Evolutionary conservation across 768 basidiomycete genomes (phyloP).

Genomic region (Boletus reticulatus): DNA sequence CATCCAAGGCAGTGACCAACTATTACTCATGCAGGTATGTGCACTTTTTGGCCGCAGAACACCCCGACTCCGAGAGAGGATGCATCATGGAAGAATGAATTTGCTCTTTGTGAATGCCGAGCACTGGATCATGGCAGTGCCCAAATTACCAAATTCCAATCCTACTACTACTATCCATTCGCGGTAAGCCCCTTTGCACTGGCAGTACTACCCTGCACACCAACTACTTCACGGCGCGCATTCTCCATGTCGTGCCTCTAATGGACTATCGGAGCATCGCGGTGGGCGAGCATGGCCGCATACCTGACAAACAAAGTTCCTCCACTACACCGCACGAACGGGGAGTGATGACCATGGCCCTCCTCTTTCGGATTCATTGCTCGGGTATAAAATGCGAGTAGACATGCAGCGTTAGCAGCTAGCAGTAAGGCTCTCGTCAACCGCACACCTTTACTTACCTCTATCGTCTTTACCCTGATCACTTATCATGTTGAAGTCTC

Average conservation of each 20-base stretch:
- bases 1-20: no score
- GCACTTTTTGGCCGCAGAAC: no score
- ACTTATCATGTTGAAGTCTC: not conserved
- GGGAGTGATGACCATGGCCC: conserved; percentile 3
- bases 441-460: no score
- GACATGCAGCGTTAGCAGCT: no score
- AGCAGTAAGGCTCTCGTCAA: no score
- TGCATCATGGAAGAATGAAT: no score
- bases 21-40: no score
- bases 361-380: not conserved
- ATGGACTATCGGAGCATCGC: not conserved
- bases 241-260: not conserved
- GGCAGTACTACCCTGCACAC: not conserved
- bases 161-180: not conserved
- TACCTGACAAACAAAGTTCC: not conserved
- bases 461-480: no score
- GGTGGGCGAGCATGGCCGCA: conserved; percentile 3
- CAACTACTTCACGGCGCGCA: not conserved
- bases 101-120: no score
- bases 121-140: no score
- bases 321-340: not conserved
- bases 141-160: no score
- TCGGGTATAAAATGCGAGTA: conserved; percentile 8
- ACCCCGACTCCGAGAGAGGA: no score
- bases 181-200: not conserved